A percentile compares a stretch with the other conserved stretches of the same genome.
These are phyloP conservation scores for barley (Hordeum vulgare) DNA, from an alignment of 176 grass and related monocot genomes.

Conservation along the genomic window MorexV3_pseudomolecules_assembly NC_058519.1:37531645-37532144, in stretches of 20 bases:
- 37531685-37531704: constrained; percentile 94
- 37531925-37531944: constrained; percentile 61
- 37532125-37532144: constrained; percentile 67
- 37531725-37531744: constrained; percentile 80
- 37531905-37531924: constrained; percentile 74
- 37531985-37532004: constrained; percentile 90
- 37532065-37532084: constrained; percentile 63
- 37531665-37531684: constrained; percentile 68
- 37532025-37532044: background rate
- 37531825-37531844: background rate
- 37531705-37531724: constrained; percentile 96
- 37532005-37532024: background rate
- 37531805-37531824: constrained; percentile 32
- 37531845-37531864: background rate
- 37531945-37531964: constrained; percentile 69
- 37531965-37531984: constrained; percentile 56
- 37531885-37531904: constrained; percentile 41
- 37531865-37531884: constrained; percentile 66
- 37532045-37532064: constrained; percentile 4
- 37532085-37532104: constrained; percentile 70
- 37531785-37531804: constrained; percentile 15
- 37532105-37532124: constrained; percentile 69
- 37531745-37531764: constrained; percentile 69
- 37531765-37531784: constrained; percentile 92
- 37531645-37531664: background rate